These are phyloP conservation scores for Aspergillus uvarum DNA, from an alignment of 2,329 filamentous ascomycete species.

Conservation along the genomic window DNA sequence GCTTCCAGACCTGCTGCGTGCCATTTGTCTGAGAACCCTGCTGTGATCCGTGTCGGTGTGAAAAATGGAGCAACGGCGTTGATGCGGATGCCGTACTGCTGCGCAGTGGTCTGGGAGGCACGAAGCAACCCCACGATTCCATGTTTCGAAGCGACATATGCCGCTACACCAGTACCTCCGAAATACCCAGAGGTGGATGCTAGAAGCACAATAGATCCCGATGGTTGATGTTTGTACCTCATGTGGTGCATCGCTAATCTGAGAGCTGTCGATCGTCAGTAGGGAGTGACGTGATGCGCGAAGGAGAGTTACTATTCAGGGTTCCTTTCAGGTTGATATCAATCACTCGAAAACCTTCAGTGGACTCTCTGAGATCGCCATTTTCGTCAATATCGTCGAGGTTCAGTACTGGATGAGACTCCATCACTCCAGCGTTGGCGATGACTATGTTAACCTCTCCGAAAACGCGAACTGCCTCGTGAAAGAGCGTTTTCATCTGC, in stretches of 20 bases:
- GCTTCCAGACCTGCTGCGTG: conserved; percentile 39
- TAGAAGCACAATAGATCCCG: conserved; percentile 43
- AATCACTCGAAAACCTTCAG: conserved; percentile 31
- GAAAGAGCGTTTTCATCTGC: conserved; percentile 38
- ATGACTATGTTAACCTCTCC: conserved; percentile 42
- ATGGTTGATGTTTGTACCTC: conserved; percentile 16
- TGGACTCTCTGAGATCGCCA: conserved; percentile 20
- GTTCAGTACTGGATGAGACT: conserved; percentile 24
- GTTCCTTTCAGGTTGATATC: conserved; percentile 49
- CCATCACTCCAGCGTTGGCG: conserved; percentile 47
- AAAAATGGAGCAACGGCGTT: conserved; percentile 53
- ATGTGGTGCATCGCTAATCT: conserved; percentile 31
- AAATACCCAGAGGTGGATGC: conserved; percentile 48
- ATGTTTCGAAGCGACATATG: conserved; percentile 48
- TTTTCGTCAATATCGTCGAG: conserved; percentile 25
- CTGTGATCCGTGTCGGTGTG: conserved; percentile 48
- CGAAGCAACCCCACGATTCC: conserved; percentile 44
- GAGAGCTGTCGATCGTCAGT: conserved; percentile 28
- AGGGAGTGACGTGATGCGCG: neutral
- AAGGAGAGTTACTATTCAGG: conserved; percentile 41
- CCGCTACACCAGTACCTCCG: conserved; percentile 44
- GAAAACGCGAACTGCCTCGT: conserved; percentile 32
- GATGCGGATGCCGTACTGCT: conserved; percentile 38
- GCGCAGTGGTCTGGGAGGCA: conserved; percentile 37
- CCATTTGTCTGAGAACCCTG: conserved; percentile 42